Conservation (phyloP, 169 alveolate species). For the Plasmodium gaboni region DNA sequence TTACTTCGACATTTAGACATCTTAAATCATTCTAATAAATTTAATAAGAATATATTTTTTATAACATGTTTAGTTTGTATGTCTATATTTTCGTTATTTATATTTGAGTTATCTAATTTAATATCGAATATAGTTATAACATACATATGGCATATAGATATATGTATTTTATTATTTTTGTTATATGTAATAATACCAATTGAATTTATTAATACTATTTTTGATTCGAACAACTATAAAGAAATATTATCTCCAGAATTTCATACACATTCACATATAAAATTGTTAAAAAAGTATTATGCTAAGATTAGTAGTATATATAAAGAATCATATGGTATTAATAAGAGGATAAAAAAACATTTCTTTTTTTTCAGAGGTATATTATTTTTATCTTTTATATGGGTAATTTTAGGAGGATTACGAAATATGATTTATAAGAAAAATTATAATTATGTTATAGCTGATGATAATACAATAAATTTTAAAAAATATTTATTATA, state of each 20-base stretch:
- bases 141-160: conserved; percentile 63
- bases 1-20: conserved; percentile 63
- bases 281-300: conserved; percentile 44
- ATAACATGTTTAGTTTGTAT: conserved; percentile 66
- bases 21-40: conserved; percentile 57
- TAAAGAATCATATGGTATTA: conserved; percentile 32
- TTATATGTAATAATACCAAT: conserved; percentile 63
- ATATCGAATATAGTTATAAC: conserved; percentile 42
- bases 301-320: conserved; percentile 46
- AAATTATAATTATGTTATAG: conserved; percentile 66
- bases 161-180: conserved; percentile 49
- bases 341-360: conserved; percentile 38
- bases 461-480: conserved; percentile 58
- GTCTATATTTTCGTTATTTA: conserved; percentile 66
- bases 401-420: conserved; percentile 49
- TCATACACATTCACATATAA: conserved; percentile 61
- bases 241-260: conserved; percentile 67
- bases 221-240: conserved; percentile 56
- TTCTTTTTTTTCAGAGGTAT: conserved; percentile 55
- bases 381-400: conserved; percentile 50
- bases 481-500: conserved; percentile 42
- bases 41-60: conserved; percentile 60
- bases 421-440: conserved; percentile 60
- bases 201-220: conserved; percentile 50
- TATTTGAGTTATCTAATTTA: conserved; percentile 50